Base-by-base conservation (phyloP, 495 filamentous ascomycete species). In the Talaromyces ruber region DNA sequence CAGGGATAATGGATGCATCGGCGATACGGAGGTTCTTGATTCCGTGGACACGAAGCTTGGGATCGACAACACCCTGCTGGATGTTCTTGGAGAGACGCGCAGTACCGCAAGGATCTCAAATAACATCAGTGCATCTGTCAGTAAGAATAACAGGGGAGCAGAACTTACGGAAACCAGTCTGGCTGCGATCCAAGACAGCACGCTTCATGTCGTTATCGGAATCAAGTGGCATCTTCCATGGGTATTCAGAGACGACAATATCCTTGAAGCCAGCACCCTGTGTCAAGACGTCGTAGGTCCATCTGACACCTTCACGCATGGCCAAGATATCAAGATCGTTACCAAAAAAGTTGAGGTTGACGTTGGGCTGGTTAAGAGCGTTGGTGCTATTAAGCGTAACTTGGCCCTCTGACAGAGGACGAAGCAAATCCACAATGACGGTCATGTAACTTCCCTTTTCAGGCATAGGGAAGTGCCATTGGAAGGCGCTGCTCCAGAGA, bases 391-490 rank as follows among this genome's bases (percentile, higher is more conserved):
- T 79, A 28, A 88, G 72, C 16, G 74, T 81, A 0, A 86, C 82
- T 30, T 79, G 71, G 6, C 62, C 72, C 55, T 76, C 71, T 25
- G 80, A 84, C 26, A 83, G 62, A 5, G 84, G 82, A 0, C 84
- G 80, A 11, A 87, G 71, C 45, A 87, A 72, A 63, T 87, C 82
- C 8, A 87, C 83, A 60, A 88, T 81, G 12, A 86, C 79, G 2
- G 82, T 86, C 58, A 86, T 65, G 58, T 71, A 74, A 62, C 73
- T 76, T 2, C 84, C 83, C 25, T 69, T 50, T 1, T 71, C 64
- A 2, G 84, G 84, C 0, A 73, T 66, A 0, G 81, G 82, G 66
- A 79, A 81, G 68, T 88, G 84, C 83, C 82, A 86, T 67, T 86
- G 85, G 79, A 86, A 88, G 6, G 84, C 82, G 61, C 75, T 77